A percentile compares a stretch with the other conserved stretches of the same genome.
phyloP scores from a whole-genome alignment of 306 rosid species.

The Alnus glutinosa region DNA sequence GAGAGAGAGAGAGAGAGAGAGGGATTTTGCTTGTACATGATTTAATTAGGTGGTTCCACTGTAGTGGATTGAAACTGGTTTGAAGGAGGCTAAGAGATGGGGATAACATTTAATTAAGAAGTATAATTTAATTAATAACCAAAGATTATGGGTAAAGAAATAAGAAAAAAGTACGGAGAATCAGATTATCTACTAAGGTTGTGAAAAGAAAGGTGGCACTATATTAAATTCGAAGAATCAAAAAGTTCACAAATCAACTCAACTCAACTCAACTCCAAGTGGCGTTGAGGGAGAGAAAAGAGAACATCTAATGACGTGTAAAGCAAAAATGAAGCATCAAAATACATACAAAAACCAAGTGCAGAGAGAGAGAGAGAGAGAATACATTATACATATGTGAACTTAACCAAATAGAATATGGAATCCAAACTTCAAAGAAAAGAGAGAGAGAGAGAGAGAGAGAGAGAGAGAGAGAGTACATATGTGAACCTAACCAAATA shows the following conservation, averaged over 20 bases:
- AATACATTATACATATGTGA: not conserved
- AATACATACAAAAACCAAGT: constrained; percentile 29
- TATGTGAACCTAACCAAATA: constrained; percentile 22
- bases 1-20: too few species aligned
- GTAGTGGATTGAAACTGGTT: not conserved
- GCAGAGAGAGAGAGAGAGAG: constrained; percentile 29
- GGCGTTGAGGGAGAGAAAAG: constrained; percentile 33
- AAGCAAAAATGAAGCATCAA: constrained; percentile 41
- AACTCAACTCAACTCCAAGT: constrained; percentile 44
- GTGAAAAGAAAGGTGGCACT: constrained; percentile 21
- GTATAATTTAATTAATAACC: not conserved
- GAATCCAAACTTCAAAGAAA: too few species aligned
- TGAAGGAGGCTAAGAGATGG: not conserved
- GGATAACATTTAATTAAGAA: not conserved
- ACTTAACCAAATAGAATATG: constrained; percentile 30
- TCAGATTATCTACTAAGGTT: constrained; percentile 18
- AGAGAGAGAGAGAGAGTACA: constrained; percentile 11
- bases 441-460: too few species aligned
- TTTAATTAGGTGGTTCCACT: not conserved
- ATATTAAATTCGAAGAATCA: constrained; percentile 32
- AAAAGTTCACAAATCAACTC: constrained; percentile 37
- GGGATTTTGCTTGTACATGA: too few species aligned
- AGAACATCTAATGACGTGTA: constrained; percentile 45
- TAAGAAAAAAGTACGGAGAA: constrained; percentile 21
- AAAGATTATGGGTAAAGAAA: not conserved